Conservation (phyloP, 2,329 filamentous ascomycete genomes). For the Clathrospora elynae region DNA sequence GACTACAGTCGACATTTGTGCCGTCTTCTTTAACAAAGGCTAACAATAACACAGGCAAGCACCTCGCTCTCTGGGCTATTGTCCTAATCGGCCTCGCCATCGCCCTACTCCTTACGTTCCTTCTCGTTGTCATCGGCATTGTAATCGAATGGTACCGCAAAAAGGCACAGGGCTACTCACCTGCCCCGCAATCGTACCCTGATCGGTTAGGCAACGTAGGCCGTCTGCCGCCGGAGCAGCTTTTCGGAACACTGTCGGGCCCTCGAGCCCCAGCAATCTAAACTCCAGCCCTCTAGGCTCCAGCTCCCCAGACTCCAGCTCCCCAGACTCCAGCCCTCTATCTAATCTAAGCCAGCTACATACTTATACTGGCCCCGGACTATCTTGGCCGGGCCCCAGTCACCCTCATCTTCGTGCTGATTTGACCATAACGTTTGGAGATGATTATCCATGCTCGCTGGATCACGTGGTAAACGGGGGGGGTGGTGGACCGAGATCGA, state of each 20-base stretch:
- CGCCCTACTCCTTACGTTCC: conserved; percentile 74
- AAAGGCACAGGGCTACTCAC: conserved; percentile 77
- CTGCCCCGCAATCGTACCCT: conserved; percentile 66
- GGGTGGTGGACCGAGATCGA: too few relatives aligned
- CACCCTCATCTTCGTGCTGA: too few relatives aligned
- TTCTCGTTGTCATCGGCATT: conserved; percentile 76
- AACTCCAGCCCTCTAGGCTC: too few relatives aligned
- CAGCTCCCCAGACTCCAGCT: neutral
- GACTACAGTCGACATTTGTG: neutral
- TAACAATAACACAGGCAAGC: conserved; percentile 51
- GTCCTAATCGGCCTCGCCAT: conserved; percentile 82
- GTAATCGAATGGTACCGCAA: conserved; percentile 76
- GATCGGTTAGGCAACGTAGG: conserved; percentile 56
- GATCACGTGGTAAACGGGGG: too few relatives aligned
- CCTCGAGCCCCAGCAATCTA: conserved; percentile 44
- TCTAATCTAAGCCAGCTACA: too few relatives aligned
- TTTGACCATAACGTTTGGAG: too few relatives aligned
- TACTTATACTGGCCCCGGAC: too few relatives aligned
- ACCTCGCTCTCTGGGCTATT: conserved; percentile 74
- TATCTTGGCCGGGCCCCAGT: too few relatives aligned
- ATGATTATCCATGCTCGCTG: too few relatives aligned
- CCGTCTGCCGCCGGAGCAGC: conserved; percentile 56
- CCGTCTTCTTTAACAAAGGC: neutral
- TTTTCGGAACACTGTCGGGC: conserved; percentile 45
- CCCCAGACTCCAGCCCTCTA: neutral